Evolutionary conservation across 1,284 basidiomycete genomes (phyloP).

Genomic region (Moniliophthora roreri): DNA sequence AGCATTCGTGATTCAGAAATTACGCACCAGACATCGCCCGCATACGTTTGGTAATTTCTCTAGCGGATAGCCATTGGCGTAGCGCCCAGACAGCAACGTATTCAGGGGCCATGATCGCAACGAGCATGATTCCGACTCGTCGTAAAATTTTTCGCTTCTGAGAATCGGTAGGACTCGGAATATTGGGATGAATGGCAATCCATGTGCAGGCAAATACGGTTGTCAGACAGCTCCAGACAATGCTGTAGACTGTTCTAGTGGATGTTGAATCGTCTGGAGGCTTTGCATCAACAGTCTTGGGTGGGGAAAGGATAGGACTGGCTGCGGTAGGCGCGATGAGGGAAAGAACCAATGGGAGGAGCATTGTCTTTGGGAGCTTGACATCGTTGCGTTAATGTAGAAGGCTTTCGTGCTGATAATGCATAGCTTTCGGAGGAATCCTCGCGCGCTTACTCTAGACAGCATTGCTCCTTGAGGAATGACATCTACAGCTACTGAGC

Average conservation of each 20-base stretch:
- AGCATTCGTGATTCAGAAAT: neutral
- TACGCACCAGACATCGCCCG: neutral
- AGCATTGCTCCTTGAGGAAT: too few species aligned
- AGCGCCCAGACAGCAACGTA: neutral
- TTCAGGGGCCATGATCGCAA: neutral
- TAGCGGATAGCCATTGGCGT: neutral
- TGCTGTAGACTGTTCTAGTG: constrained; percentile 3
- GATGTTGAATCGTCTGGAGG: neutral
- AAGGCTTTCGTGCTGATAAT: too few species aligned
- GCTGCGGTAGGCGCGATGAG: too few species aligned
- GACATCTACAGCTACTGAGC: too few species aligned
- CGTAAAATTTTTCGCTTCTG: neutral
- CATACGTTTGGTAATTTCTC: neutral
- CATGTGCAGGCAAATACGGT: constrained; percentile 12
- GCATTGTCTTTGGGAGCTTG: too few species aligned
- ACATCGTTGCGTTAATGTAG: too few species aligned
- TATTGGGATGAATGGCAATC: constrained; percentile 8
- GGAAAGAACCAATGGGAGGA: too few species aligned
- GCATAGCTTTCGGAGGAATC: too few species aligned
- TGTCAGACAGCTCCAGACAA: constrained; percentile 7
- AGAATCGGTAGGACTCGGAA: neutral
- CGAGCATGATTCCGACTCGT: neutral
- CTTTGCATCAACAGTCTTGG: too few species aligned
- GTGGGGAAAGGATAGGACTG: too few species aligned
- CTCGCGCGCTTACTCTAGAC: too few species aligned